These are phyloP conservation scores for Neofusicoccum umdonicola DNA, from an alignment of 2,329 filamentous ascomycete species.

Conservation along the genomic window DNA sequence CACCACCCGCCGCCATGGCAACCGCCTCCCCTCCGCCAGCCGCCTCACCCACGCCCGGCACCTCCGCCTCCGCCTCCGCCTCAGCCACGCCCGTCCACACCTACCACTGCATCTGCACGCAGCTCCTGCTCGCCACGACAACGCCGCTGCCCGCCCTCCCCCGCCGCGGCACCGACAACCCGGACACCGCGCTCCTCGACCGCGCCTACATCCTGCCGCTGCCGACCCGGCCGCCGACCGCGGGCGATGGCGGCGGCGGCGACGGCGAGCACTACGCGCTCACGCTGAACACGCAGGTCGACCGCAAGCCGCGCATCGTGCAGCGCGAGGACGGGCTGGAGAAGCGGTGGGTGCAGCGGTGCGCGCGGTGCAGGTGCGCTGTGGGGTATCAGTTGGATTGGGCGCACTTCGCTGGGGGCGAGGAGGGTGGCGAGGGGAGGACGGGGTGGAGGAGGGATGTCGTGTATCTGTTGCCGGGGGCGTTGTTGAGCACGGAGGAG, in stretches of 20 bases:
- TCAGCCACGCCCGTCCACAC: constrained; percentile 42
- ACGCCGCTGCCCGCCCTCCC: constrained; percentile 54
- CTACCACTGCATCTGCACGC: constrained; percentile 65
- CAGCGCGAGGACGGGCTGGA: constrained; percentile 64
- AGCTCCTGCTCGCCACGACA: constrained; percentile 61
- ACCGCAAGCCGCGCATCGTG: constrained; percentile 52
- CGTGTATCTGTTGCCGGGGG: constrained; percentile 61
- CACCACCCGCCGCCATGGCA: background rate
- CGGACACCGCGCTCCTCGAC: constrained; percentile 43
- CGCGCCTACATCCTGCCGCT: constrained; percentile 58
- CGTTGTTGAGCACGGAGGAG: constrained; percentile 56
- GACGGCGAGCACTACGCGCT: constrained; percentile 45
- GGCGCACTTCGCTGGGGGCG: constrained; percentile 44
- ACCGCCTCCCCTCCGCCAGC: background rate
- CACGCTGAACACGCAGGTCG: constrained; percentile 49
- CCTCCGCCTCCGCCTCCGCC: background rate
- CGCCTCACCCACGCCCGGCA: constrained; percentile 28
- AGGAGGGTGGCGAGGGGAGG: constrained; percentile 26
- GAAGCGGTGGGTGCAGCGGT: constrained; percentile 60
- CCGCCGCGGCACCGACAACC: constrained; percentile 39
- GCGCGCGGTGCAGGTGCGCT: constrained; percentile 59
- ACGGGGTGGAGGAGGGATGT: constrained; percentile 44
- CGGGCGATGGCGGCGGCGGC: background rate
- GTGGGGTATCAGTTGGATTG: constrained; percentile 63
- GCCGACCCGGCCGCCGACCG: constrained; percentile 18